Conservation (phyloP, 78 protist genomes). For the Dictyostelium intermedium region DNA sequence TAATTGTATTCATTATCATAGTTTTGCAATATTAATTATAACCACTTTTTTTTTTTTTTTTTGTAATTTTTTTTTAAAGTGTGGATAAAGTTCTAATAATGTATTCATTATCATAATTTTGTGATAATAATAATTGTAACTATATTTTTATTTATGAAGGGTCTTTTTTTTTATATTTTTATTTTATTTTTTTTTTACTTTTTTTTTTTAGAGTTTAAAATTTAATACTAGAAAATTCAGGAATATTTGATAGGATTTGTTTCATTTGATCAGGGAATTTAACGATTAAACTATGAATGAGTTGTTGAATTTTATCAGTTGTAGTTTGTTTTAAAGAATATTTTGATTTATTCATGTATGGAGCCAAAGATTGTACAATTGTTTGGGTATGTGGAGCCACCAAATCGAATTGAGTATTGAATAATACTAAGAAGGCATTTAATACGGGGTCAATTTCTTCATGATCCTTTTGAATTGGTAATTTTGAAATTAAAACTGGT, state of each 20-base stretch:
- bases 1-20: too few relatives aligned
- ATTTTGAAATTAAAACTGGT: neutral
- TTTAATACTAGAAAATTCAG: neutral
- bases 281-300: neutral
- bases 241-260: constrained; percentile 14
- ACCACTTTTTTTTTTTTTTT: too few relatives aligned
- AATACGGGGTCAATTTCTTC: constrained; percentile 49
- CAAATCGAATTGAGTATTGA: neutral
- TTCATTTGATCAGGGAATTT: constrained; percentile 12
- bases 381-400: constrained; percentile 2
- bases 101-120: too few relatives aligned
- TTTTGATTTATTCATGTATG: neutral
- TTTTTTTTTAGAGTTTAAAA: neutral
- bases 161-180: neutral
- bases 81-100: too few relatives aligned
- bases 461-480: constrained; percentile 56
- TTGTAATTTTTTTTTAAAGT: too few relatives aligned
- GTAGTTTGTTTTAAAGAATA: neutral
- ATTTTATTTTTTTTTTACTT: neutral
- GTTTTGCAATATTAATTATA: too few relatives aligned
- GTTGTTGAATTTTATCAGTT: neutral
- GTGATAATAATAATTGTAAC: too few relatives aligned
- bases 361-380: neutral
- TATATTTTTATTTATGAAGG: too few relatives aligned
- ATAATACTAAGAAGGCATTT: constrained; percentile 1